Evolutionary conservation across 108 stramenopile species (phyloP).

Genomic region (Asterionellopsis glacialis): DNA sequence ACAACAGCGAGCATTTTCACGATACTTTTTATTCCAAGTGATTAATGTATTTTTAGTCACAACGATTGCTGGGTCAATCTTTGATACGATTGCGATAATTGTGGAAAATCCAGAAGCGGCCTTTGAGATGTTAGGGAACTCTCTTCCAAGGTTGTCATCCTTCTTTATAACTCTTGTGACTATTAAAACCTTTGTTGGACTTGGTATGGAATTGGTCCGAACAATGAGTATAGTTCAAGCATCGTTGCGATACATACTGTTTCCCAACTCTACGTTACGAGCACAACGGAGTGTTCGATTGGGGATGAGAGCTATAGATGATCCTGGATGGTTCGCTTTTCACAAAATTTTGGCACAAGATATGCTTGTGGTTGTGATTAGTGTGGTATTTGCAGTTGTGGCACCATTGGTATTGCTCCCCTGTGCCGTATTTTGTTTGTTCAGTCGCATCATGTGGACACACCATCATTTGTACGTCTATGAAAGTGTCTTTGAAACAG

Average conservation of each 20-base stretch:
- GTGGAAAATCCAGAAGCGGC: constrained; percentile 80
- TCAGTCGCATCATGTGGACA: constrained; percentile 85
- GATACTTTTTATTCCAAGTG: constrained; percentile 89
- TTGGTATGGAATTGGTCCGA: constrained; percentile 82
- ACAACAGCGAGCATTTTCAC: constrained; percentile 86
- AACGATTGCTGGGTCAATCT: constrained; percentile 83
- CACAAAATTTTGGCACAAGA: constrained; percentile 93
- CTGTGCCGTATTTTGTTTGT: constrained; percentile 72
- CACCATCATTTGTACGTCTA: constrained; percentile 90
- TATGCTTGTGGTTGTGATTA: constrained; percentile 86
- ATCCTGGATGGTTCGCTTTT: constrained; percentile 88
- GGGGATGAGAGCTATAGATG: constrained; percentile 80
- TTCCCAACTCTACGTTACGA: constrained; percentile 77
- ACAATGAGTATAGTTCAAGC: constrained; percentile 62
- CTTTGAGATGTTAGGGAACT: constrained; percentile 85
- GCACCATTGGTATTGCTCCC: constrained; percentile 86
- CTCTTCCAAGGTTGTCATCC: constrained; percentile 80
- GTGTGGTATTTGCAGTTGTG: constrained; percentile 87
- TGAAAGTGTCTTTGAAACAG: constrained; percentile 90
- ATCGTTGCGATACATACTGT: constrained; percentile 43
- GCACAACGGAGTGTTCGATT: constrained; percentile 49
- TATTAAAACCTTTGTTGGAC: constrained; percentile 84
- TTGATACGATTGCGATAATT: constrained; percentile 83
- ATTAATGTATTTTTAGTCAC: constrained; percentile 90
- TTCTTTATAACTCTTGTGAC: constrained; percentile 89